Evolutionary conservation across 805 yeast species (phyloP).

Genomic region (Saturnispora galanensis): DNA sequence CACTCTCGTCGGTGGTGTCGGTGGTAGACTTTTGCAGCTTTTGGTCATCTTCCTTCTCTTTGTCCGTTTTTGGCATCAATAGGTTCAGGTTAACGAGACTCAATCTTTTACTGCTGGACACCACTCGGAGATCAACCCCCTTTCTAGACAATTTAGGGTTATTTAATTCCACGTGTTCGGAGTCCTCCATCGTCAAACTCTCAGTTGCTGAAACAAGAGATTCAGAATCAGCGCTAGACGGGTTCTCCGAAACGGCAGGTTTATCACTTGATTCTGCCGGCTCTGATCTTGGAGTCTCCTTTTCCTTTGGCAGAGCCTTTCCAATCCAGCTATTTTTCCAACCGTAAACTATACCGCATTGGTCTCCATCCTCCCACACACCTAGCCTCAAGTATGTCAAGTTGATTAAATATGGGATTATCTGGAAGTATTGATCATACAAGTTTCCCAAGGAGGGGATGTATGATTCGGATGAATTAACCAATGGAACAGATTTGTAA

Average conservation of each 20-base stretch:
- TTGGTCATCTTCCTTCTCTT: background rate
- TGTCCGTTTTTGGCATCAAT: background rate
- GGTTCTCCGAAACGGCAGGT: background rate
- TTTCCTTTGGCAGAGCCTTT: background rate
- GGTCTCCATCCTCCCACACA: conserved; percentile 46
- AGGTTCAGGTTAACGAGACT: conserved; percentile 5
- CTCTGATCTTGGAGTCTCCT: background rate
- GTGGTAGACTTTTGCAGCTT: no score
- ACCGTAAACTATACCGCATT: conserved; percentile 24
- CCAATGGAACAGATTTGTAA: background rate
- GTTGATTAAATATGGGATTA: conserved; percentile 1
- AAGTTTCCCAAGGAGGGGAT: conserved; percentile 2
- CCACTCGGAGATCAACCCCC: conserved; percentile 6
- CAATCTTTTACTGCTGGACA: conserved; percentile 1
- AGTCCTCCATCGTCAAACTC: no score
- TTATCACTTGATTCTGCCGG: no score
- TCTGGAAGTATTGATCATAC: conserved; percentile 5
- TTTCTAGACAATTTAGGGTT: background rate
- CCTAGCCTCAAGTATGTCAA: conserved; percentile 44
- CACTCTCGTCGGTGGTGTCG: background rate
- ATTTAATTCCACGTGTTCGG: background rate
- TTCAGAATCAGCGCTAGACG: background rate
- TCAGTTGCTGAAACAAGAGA: conserved; percentile 1
- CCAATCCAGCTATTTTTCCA: conserved; percentile 26
- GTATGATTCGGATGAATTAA: conserved; percentile 2